Evolutionary conservation across 441 rosid species (phyloP).

Genomic region (Francoa sonchifolia): DNA sequence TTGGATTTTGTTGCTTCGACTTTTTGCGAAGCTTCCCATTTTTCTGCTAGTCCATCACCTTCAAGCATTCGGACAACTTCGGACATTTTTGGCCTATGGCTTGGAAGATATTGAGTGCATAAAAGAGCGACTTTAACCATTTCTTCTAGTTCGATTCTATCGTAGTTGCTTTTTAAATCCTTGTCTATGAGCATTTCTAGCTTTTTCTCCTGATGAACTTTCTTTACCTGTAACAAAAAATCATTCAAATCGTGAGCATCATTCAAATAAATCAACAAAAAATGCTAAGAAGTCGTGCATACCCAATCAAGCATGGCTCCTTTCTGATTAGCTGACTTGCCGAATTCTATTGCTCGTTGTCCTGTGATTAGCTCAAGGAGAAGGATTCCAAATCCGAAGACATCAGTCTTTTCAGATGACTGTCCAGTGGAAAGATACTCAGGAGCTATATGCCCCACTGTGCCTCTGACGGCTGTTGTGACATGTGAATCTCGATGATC

Average conservation of each 20-base stretch:
- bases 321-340: constrained; percentile 66
- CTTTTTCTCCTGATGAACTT: constrained; percentile 73
- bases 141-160: constrained; percentile 72
- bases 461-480: constrained; percentile 88
- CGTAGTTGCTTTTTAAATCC: constrained; percentile 59
- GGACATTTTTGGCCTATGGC: constrained; percentile 81
- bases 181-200: constrained; percentile 74
- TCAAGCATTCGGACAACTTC: constrained; percentile 93
- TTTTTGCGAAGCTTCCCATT: constrained; percentile 87
- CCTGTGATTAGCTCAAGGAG: constrained; percentile 73
- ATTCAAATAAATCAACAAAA: constrained; percentile 4
- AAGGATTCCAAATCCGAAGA: constrained; percentile 87
- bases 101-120: constrained; percentile 78
- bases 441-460: constrained; percentile 87
- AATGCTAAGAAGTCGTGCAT: no score
- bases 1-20: constrained; percentile 42
- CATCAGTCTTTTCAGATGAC: constrained; percentile 93
- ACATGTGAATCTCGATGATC: constrained; percentile 82
- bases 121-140: constrained; percentile 75
- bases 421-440: constrained; percentile 93
- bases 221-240: constrained; percentile 43
- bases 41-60: constrained; percentile 88
- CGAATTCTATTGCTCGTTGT: constrained; percentile 67
- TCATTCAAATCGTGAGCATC: constrained; percentile 1
- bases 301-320: constrained; percentile 86